Percentiles rank a stretch among this genome's conserved stretches.
Evolutionary conservation across 495 filamentous ascomycete species (phyloP).

Genomic region (Tetracladium marchalianum): DNA sequence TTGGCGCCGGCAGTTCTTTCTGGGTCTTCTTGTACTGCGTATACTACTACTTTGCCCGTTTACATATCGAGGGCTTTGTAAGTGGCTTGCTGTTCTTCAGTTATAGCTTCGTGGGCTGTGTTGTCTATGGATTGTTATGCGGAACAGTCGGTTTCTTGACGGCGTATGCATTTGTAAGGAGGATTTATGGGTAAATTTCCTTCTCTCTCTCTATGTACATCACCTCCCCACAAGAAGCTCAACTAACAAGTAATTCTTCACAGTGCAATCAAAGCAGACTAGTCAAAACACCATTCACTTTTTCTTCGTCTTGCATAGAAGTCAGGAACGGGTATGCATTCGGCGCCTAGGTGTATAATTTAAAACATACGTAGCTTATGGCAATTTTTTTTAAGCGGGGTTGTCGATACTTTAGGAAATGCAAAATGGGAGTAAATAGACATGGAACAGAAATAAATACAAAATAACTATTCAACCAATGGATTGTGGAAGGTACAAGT

Average conservation of each 20-base stretch:
- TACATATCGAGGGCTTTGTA: constrained; percentile 76
- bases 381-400: too few species aligned
- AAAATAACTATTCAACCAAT: too few species aligned
- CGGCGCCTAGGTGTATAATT: too few species aligned
- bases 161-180: constrained; percentile 79
- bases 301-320: too few species aligned
- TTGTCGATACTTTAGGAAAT: too few species aligned
- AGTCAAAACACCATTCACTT: not conserved
- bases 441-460: too few species aligned
- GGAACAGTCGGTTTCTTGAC: constrained; percentile 86
- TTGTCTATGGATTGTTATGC: constrained; percentile 72
- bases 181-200: constrained; percentile 69
- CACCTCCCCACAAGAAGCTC: not conserved
- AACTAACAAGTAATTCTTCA: not conserved
- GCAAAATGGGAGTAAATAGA: too few species aligned
- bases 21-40: constrained; percentile 84
- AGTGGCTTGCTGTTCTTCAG: constrained; percentile 79
- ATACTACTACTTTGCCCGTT: constrained; percentile 78
- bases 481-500: too few species aligned
- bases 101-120: constrained; percentile 71
- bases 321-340: too few species aligned
- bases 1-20: constrained; percentile 67
- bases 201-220: not conserved
- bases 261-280: constrained; percentile 15
- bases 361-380: too few species aligned